A percentile compares a stretch with the other conserved stretches of the same genome.
Conservation (phyloP, 2,329 filamentous ascomycete species). For the Leptosphaerulina australis region DNA sequence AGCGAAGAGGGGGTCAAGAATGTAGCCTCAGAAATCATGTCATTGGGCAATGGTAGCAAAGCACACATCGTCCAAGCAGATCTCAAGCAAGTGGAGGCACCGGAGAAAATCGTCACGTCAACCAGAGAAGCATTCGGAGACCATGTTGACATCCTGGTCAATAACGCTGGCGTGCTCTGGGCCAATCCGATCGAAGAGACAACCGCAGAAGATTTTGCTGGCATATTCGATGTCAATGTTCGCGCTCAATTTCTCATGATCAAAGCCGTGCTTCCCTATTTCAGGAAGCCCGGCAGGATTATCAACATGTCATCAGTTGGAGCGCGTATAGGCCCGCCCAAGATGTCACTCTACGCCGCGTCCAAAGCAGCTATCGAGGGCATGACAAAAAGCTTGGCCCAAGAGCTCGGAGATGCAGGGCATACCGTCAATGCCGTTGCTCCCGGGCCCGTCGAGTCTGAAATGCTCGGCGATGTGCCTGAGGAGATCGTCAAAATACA, state of each 20-base stretch:
- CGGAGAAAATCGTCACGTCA: conserved; percentile 47
- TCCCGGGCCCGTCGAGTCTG: conserved; percentile 64
- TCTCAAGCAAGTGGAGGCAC: conserved; percentile 44
- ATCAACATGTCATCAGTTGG: conserved; percentile 66
- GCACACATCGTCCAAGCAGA: conserved; percentile 51
- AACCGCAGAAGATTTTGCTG: conserved; percentile 58
- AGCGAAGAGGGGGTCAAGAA: conserved; percentile 45
- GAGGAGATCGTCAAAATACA: conserved; percentile 58
- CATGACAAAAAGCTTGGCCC: conserved; percentile 64
- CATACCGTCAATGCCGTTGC: conserved; percentile 67
- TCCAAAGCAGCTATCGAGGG: conserved; percentile 67
- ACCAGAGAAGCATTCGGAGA: conserved; percentile 48
- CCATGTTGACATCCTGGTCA: conserved; percentile 53
- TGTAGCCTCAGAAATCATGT: conserved; percentile 45
- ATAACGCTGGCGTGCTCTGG: conserved; percentile 49
- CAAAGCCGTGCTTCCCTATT: conserved; percentile 59
- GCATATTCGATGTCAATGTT: conserved; percentile 64
- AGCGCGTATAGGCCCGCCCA: conserved; percentile 54
- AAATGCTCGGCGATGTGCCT: conserved; percentile 62
- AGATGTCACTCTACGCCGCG: conserved; percentile 59
- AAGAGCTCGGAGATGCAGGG: conserved; percentile 62
- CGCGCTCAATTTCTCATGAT: conserved; percentile 61
- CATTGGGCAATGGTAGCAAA: conserved; percentile 44
- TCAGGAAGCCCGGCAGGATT: conserved; percentile 57
- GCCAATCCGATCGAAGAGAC: conserved; percentile 37